Conservation (phyloP, 805 yeast genomes). For the Hanseniaspora clermontiae region DNA sequence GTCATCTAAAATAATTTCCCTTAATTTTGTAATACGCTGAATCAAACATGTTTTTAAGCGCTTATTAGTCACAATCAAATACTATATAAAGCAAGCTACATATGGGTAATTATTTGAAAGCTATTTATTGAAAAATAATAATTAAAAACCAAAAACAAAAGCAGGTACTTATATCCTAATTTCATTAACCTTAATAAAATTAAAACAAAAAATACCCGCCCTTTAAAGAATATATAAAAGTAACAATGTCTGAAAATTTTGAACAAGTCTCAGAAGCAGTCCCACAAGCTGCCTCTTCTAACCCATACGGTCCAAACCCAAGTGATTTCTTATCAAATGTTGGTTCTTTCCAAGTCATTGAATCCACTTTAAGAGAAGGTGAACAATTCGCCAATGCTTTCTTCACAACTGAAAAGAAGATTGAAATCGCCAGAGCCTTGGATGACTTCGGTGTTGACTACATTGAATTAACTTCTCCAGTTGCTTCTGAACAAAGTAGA, state of each 20-base stretch:
- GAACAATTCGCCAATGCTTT: constrained; percentile 98
- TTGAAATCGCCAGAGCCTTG: constrained; percentile 90
- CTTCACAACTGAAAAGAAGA: constrained; percentile 85
- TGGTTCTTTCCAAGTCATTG: constrained; percentile 76
- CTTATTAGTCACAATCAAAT: too few relatives aligned
- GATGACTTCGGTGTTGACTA: constrained; percentile 98
- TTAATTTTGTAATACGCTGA: not conserved
- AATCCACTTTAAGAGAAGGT: constrained; percentile 93
- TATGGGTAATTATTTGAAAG: too few relatives aligned
- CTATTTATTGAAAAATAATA: too few relatives aligned
- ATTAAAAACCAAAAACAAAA: not conserved
- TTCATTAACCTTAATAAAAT: not conserved
- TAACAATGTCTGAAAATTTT: constrained; percentile 19
- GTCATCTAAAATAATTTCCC: not conserved
- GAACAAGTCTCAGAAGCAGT: constrained; percentile 35
- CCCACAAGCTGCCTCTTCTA: constrained; percentile 29
- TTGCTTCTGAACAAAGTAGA: constrained; percentile 89
- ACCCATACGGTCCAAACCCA: constrained; percentile 95
- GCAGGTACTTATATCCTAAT: not conserved
- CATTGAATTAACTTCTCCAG: constrained; percentile 94
- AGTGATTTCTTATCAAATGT: constrained; percentile 86
- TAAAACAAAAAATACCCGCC: not conserved
- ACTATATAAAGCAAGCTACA: too few relatives aligned
- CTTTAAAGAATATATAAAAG: not conserved
- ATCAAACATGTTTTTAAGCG: too few relatives aligned